Base-by-base conservation (phyloP, 192 early-diverging fungal genomes). In the Lunasporangiospora selenospora region DNA sequence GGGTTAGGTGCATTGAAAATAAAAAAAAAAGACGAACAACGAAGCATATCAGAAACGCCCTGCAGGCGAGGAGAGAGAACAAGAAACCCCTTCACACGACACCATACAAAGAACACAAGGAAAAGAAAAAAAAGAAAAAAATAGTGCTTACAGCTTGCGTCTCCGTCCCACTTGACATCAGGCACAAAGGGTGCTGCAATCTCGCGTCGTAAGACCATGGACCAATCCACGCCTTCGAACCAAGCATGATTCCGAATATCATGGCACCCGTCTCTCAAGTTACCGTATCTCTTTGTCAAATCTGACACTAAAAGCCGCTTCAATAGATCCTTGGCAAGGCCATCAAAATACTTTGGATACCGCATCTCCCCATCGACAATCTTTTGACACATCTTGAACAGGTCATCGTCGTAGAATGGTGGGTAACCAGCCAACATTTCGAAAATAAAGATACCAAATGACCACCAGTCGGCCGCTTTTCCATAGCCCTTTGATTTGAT, bases 271-370 rank as follows among this genome's bases (percentile, higher is more conserved):
- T 84, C 85, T 44, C 83, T 66, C 66, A 93, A 75, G 62, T 93
- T 93, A 43, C 90, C 92, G 71, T 83, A 92, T 24, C 92, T 87
- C 58, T 91, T 89, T 10, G 92, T 86, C 33, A 92, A 56, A 59
- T 92, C 92, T 8, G 89, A 48, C 2, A 89, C 87, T 53, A 93
- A 64, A 15, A 93, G 59, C 4, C 85, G 76, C 47, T 90, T 88
- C 47, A 93, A 65, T 32, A 93, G 70, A 66, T 91, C 88, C 61
- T 92, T 92, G 39, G 90, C 89, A 15, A 85, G 62, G 0, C 85
- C 84, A 58, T 89, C 87, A 81, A 93, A 89, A 64, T 88, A 86
- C 9, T 84, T 77, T 1, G 90, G 92, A 67, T 87, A 93, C 52
- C 86, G 76, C 52, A 87, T 81, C 49, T 86, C 83, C 44, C 90